Evolutionary conservation across 2,329 filamentous ascomycete genomes (phyloP), one percentile per base, ranked within the genome.

Genomic region (Tolypocladium album): DNA sequence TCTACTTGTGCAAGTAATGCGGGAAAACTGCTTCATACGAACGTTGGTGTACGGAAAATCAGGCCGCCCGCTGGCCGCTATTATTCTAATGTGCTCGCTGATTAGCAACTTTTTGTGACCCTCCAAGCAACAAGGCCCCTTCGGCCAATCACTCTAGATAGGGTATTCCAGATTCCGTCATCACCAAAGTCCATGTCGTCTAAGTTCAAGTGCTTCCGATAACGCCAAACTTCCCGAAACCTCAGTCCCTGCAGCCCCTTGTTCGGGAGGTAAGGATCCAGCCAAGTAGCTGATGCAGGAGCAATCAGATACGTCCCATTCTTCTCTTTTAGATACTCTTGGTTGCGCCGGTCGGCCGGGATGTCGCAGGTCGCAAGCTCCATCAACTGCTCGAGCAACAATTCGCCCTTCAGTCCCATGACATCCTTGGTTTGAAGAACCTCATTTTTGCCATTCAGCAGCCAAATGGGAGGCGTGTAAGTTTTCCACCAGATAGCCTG

Each of bases 401-500:
- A 66, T 2, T 81, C 78, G 8, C 85, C 85, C 45, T 82, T 78
- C 74, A 89, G 82, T 4, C 88, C 87, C 85, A 91, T 92, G 24
- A 92, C 77, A 67, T 92, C 89, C 61, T 80, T 79, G 1, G 89
- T 92, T 38, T 76, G 79, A n/a, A 92, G 74, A 12, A 88, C 80
- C 65, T 86, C 82, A 64, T 89, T 91, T 72, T 88, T 89, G 59
- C 88, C 87, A 64, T 91, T 88, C 8, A 92, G 77, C 24, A 93
- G 79, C 88, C 89, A 93, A 42, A 88, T 87, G 0, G 89, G 89
- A 22, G 89, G 89, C 70, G 86, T 89, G 70, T 92, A 92, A 1
- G 89, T 92, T 71, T 92, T 92, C 89, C 89, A 93, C 89, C 89
- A 93, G 57, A 89, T 79, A 4, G 87, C 87, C 40, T 87, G 80